A percentile compares a stretch with the other conserved stretches of the same genome.
These are phyloP conservation scores for Aurinia saxatilis DNA, from an alignment of 345 rosid species.

Conservation along the genomic window DNA sequence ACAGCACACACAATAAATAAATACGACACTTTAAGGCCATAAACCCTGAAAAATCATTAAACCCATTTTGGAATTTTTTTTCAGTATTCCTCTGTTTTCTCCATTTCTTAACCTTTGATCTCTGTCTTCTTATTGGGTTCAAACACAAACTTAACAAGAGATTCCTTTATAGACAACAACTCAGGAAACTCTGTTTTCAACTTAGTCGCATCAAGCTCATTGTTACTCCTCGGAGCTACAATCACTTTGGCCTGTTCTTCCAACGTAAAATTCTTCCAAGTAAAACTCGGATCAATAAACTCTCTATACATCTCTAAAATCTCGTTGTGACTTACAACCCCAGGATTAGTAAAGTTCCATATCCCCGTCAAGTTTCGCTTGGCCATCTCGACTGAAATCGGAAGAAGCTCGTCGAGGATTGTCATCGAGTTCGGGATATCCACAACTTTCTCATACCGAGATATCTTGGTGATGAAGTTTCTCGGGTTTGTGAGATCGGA, in stretches of 20 bases:
- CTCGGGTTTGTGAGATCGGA: constrained; percentile 66
- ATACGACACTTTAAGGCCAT: neutral
- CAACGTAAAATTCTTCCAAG: constrained; percentile 69
- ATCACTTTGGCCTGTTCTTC: constrained; percentile 80
- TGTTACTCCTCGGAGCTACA: constrained; percentile 71
- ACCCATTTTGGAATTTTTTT: too few relatives aligned
- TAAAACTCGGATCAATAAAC: constrained; percentile 44
- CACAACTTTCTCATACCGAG: constrained; percentile 68
- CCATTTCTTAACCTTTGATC: constrained; percentile 35
- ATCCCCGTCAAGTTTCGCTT: constrained; percentile 75
- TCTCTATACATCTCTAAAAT: constrained; percentile 57
- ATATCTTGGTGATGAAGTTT: constrained; percentile 64
- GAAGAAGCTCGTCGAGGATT: constrained; percentile 73
- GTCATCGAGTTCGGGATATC: constrained; percentile 82
- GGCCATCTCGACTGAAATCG: constrained; percentile 81
- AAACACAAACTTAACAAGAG: constrained; percentile 61
- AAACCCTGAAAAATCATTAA: neutral
- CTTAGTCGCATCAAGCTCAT: constrained; percentile 61
- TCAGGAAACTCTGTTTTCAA: constrained; percentile 67
- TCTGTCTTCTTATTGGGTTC: constrained; percentile 53
- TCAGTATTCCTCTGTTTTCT: too few relatives aligned
- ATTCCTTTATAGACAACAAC: constrained; percentile 61
- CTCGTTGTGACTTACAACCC: constrained; percentile 79
- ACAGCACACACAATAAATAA: neutral
- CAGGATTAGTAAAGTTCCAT: constrained; percentile 72